Conservation (phyloP, 2,329 filamentous ascomycete species). For the Purpureocillium takamizusanense region DNA sequence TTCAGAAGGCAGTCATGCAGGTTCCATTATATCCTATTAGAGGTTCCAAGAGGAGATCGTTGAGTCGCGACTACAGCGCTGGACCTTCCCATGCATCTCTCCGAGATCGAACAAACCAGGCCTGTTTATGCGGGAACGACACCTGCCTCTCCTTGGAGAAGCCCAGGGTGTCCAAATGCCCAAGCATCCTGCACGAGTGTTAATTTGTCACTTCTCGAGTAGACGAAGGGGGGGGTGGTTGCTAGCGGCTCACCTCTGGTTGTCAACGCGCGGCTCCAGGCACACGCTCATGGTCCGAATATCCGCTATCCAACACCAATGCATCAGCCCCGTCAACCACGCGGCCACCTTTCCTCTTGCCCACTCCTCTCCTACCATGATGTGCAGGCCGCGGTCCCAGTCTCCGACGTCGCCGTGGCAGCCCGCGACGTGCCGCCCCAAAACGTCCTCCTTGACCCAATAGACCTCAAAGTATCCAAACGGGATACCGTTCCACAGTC, state of each 20-base stretch:
- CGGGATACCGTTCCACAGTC: slow-evolving; percentile 86
- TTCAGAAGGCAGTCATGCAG: too few species aligned
- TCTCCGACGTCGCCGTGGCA: slow-evolving; percentile 52
- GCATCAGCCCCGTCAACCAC: slow-evolving; percentile 82
- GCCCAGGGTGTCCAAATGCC: slow-evolving; percentile 63
- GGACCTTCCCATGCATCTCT: slow-evolving; percentile 75
- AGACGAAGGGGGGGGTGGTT: background rate
- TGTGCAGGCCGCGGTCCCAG: slow-evolving; percentile 82
- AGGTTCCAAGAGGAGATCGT: too few species aligned
- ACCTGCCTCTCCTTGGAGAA: slow-evolving; percentile 85
- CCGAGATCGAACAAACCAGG: slow-evolving; percentile 72
- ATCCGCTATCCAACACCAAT: slow-evolving; percentile 73
- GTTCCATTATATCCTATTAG: too few species aligned
- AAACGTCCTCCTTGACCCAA: slow-evolving; percentile 87
- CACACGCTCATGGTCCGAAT: slow-evolving; percentile 73
- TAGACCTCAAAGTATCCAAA: slow-evolving; percentile 98
- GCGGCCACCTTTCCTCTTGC: slow-evolving; percentile 72
- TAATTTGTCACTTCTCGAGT: too few species aligned
- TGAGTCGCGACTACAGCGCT: slow-evolving; percentile 30
- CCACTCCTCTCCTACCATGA: slow-evolving; percentile 86
- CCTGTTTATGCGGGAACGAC: slow-evolving; percentile 84
- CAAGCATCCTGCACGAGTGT: slow-evolving; percentile 15
- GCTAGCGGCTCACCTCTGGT: slow-evolving; percentile 60
- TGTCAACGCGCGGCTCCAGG: slow-evolving; percentile 86
- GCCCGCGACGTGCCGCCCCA: slow-evolving; percentile 56